phyloP scores from a whole-genome alignment of 2,329 filamentous ascomycete genomes.

The Alternaria sp. region DNA sequence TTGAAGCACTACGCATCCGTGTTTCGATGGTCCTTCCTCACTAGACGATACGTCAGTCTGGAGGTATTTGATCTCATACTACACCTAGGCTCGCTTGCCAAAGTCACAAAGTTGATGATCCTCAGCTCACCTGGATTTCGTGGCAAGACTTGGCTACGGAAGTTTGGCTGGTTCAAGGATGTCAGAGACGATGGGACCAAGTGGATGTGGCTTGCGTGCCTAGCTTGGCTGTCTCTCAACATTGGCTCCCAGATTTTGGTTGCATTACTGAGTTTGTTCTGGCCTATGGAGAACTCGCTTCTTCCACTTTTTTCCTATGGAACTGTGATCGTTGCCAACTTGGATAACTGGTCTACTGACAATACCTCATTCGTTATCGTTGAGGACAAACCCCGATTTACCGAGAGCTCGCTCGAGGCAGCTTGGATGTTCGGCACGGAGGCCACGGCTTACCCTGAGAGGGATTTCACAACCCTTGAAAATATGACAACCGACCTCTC shows the following conservation, averaged over 20 bases:
- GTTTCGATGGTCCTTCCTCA: conserved; percentile 48
- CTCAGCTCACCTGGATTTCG: conserved; percentile 43
- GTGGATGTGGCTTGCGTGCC: conserved; percentile 46
- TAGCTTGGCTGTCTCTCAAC: conserved; percentile 45
- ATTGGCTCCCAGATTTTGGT: conserved; percentile 47
- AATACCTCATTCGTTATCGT: no score
- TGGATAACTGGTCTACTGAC: no score
- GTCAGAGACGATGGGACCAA: conserved; percentile 42
- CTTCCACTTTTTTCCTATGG: conserved; percentile 39
- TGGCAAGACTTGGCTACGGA: conserved; percentile 33
- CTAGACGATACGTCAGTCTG: conserved; percentile 42
- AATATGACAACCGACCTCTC: no score
- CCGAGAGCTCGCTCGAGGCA: conserved; percentile 29
- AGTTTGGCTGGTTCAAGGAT: conserved; percentile 41
- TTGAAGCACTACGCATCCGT: conserved; percentile 46
- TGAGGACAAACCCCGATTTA: conserved; percentile 1
- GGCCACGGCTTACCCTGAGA: conserved; percentile 7
- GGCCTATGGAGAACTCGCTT: conserved; percentile 39
- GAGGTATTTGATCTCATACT: conserved; percentile 49
- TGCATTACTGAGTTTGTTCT: conserved; percentile 46
- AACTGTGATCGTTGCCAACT: conserved; percentile 21
- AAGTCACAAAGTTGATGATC: conserved; percentile 47
- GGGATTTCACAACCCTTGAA: no score
- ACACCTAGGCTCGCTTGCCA: conserved; percentile 41
- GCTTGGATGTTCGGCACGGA: conserved; percentile 46